phyloP scores from a whole-genome alignment of 2,329 filamentous ascomycete genomes.

The Clarireedia monteithiana region DNA sequence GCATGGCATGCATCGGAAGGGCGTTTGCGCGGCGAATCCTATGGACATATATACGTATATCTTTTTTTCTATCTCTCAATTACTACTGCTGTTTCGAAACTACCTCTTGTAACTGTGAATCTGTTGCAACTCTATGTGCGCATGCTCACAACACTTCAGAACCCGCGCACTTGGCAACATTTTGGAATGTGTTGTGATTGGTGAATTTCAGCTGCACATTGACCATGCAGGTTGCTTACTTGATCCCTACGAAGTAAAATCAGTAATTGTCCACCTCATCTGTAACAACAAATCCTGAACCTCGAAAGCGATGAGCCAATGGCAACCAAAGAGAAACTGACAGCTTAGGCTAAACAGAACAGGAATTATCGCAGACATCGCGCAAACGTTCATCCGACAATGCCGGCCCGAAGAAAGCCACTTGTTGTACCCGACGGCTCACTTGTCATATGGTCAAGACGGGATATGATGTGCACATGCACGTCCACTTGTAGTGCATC shows the following conservation, averaged over 20 bases:
- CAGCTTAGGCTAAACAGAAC: neutral
- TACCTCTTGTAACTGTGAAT: too few species aligned
- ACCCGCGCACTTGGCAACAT: neutral
- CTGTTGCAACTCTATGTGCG: neutral
- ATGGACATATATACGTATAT: neutral
- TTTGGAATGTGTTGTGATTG: neutral
- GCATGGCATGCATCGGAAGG: neutral
- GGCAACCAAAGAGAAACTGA: neutral
- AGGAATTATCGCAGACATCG: neutral
- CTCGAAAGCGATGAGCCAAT: neutral
- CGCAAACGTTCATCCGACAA: neutral
- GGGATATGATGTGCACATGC: too few species aligned
- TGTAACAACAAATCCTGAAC: neutral
- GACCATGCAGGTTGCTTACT: neutral
- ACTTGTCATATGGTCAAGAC: too few species aligned
- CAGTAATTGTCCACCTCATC: neutral
- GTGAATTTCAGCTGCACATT: neutral
- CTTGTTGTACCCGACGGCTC: too few species aligned
- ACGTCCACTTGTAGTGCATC: too few species aligned
- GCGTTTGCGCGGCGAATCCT: neutral
- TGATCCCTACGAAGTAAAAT: neutral
- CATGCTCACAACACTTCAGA: neutral
- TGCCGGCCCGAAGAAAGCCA: too few species aligned
- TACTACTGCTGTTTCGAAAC: too few species aligned
- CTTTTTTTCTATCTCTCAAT: too few species aligned